Percentiles rank a stretch among this genome's conserved stretches.
These are phyloP conservation scores for Pseudopediastrum boryanum DNA, from an alignment of 139 green algal genomes.

Conservation along the genomic window DNA sequence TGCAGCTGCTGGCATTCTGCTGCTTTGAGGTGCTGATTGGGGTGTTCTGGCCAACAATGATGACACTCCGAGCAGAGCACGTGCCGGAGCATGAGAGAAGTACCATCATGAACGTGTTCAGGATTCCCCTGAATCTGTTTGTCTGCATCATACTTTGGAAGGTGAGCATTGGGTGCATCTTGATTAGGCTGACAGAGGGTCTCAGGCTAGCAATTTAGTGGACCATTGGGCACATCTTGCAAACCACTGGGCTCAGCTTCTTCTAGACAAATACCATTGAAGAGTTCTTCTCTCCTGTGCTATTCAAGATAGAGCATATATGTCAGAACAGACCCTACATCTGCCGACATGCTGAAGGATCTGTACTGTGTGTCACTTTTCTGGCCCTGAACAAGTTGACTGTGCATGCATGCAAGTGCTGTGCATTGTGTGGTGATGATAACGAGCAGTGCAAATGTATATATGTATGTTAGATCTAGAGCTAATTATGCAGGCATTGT, in stretches of 20 bases:
- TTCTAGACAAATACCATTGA: neutral
- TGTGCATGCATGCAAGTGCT: too few species aligned
- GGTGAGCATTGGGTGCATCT: neutral
- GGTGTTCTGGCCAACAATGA: conserved; percentile 98
- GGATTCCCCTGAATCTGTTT: conserved; percentile 96
- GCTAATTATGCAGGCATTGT: too few species aligned
- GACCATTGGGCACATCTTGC: neutral
- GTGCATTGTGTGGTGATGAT: too few species aligned
- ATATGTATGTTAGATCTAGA: too few species aligned
- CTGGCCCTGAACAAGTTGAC: too few species aligned
- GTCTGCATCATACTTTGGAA: conserved; percentile 90
- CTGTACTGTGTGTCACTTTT: too few species aligned
- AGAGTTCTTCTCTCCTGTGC: neutral
- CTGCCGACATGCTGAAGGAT: neutral
- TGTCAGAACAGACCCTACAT: neutral
- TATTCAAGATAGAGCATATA: neutral
- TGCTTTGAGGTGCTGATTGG: conserved; percentile 88
- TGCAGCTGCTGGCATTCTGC: conserved; percentile 93
- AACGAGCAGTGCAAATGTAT: too few species aligned
- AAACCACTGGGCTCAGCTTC: neutral
- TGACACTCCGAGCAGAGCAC: conserved; percentile 91
- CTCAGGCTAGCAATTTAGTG: neutral
- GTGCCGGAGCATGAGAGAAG: conserved; percentile 93
- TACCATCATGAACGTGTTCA: conserved; percentile 99
- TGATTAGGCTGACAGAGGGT: neutral